Evolutionary conservation across 2,329 filamentous ascomycete genomes (phyloP).

Genomic region (Monilinia polystroma): DNA sequence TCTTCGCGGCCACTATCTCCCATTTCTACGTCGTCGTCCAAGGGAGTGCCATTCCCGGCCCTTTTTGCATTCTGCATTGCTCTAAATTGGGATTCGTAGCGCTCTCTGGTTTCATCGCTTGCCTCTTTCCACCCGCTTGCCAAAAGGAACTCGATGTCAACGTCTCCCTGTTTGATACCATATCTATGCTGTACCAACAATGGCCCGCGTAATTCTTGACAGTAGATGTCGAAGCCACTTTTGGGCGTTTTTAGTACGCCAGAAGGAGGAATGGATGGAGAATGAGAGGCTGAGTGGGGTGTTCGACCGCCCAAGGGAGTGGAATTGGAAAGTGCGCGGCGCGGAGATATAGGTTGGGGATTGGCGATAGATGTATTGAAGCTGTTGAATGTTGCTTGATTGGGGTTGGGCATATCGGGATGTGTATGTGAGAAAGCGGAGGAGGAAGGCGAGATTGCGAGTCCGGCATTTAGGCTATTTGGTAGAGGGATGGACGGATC

Average conservation of each 20-base stretch:
- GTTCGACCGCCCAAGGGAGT: slow-evolving; percentile 17
- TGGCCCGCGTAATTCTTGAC: slow-evolving; percentile 33
- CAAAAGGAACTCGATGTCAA: slow-evolving; percentile 36
- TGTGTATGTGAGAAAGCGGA: slow-evolving; percentile 54
- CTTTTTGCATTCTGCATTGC: slow-evolving; percentile 14
- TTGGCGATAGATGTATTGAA: slow-evolving; percentile 20
- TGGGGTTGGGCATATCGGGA: slow-evolving; percentile 40
- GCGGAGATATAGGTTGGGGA: slow-evolving; percentile 28
- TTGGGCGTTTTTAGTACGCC: slow-evolving; percentile 27
- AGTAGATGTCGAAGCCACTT: slow-evolving; percentile 38
- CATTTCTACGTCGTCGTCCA: slow-evolving; percentile 38
- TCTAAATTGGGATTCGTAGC: slow-evolving; percentile 15
- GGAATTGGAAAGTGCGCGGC: slow-evolving; percentile 18
- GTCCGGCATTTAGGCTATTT: slow-evolving; percentile 49
- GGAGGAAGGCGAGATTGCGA: slow-evolving; percentile 50
- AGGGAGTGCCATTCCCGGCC: slow-evolving; percentile 23
- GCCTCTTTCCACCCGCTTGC: slow-evolving; percentile 37
- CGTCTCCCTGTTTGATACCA: slow-evolving; percentile 34
- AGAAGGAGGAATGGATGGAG: slow-evolving; percentile 23
- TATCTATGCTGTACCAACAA: slow-evolving; percentile 32
- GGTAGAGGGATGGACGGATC: slow-evolving; percentile 43
- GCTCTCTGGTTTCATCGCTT: slow-evolving; percentile 8
- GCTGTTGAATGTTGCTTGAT: slow-evolving; percentile 41
- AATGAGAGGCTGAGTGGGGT: slow-evolving; percentile 20
- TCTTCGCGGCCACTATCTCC: slow-evolving; percentile 40